These are phyloP conservation scores for Suhomyces prunicola DNA, from an alignment of 805 yeast species.

Conservation along the genomic window DNA sequence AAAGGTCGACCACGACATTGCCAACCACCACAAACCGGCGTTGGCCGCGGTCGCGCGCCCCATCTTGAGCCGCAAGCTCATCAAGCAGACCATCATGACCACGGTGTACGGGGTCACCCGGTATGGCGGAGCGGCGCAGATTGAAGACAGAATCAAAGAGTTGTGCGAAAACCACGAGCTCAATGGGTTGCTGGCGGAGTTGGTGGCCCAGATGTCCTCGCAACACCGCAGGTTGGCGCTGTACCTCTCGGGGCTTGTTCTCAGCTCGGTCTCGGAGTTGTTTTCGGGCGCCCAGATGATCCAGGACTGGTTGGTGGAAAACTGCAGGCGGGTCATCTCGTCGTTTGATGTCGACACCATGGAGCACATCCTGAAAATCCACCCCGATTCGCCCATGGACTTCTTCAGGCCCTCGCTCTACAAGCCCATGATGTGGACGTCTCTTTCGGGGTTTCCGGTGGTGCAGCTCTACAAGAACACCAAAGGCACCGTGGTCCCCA, in stretches of 20 bases:
- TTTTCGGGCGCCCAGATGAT: constrained; percentile 32
- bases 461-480: constrained; percentile 31
- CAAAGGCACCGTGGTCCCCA: constrained; percentile 11
- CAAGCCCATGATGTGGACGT: constrained; percentile 42
- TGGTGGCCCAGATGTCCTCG: neutral
- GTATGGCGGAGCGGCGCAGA: constrained; percentile 35
- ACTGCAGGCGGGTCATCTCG: constrained; percentile 27
- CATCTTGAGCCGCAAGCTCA: constrained; percentile 24
- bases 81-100: constrained; percentile 45
- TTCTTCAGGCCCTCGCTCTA: constrained; percentile 18
- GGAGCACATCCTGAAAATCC: neutral
- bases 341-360: constrained; percentile 20
- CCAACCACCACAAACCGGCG: too few relatives aligned
- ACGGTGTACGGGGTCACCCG: constrained; percentile 43
- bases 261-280: constrained; percentile 25
- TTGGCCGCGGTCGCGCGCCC: neutral
- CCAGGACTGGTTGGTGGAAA: constrained; percentile 34
- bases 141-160: constrained; percentile 22
- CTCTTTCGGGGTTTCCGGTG: constrained; percentile 40
- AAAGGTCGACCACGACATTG: constrained; percentile 9
- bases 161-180: constrained; percentile 12
- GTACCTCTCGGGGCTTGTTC: constrained; percentile 20
- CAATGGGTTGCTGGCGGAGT: neutral
- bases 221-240: constrained; percentile 5
- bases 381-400: constrained; percentile 7